Evolutionary conservation across 331 rosid species (phyloP).

Genomic region (Malus hybrid): DNA sequence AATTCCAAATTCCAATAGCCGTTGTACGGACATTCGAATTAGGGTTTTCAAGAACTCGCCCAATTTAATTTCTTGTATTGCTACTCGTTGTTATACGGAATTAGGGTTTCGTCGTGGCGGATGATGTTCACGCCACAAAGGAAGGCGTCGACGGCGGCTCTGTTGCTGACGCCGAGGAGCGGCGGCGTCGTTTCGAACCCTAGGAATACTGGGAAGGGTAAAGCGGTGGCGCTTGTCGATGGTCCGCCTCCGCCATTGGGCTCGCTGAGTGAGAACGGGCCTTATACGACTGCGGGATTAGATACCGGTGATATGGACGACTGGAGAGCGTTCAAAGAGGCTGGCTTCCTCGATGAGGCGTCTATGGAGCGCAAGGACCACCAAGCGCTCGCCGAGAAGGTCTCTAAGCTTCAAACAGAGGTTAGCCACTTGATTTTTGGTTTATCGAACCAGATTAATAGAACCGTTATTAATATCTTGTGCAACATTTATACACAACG

Average conservation of each 20-base stretch:
- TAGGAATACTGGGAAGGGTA: conserved; percentile 34
- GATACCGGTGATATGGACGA: conserved; percentile 48
- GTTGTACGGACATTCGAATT: not conserved
- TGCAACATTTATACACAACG: no score
- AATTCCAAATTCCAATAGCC: no score
- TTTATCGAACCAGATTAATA: no score
- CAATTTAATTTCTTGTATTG: not conserved
- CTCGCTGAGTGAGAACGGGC: conserved; percentile 31
- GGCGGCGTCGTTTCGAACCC: conserved; percentile 18
- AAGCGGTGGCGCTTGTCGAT: conserved; percentile 32
- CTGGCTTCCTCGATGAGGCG: conserved; percentile 63
- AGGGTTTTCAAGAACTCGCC: not conserved
- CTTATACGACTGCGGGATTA: conserved; percentile 9
- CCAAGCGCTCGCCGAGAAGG: conserved; percentile 58
- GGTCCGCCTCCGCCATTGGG: conserved; percentile 73
- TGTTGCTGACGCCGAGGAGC: conserved; percentile 35
- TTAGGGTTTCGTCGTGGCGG: not conserved
- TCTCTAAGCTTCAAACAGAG: conserved; percentile 58
- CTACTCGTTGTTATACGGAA: not conserved
- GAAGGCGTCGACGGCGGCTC: conserved; percentile 25
- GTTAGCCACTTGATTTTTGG: conserved; percentile 17
- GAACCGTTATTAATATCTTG: no score
- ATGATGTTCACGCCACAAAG: conserved; percentile 79
- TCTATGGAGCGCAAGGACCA: conserved; percentile 65
- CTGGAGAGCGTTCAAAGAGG: conserved; percentile 71